Conservation (phyloP, 2,329 filamentous ascomycete genomes). For the Aureobasidium sp. region DNA sequence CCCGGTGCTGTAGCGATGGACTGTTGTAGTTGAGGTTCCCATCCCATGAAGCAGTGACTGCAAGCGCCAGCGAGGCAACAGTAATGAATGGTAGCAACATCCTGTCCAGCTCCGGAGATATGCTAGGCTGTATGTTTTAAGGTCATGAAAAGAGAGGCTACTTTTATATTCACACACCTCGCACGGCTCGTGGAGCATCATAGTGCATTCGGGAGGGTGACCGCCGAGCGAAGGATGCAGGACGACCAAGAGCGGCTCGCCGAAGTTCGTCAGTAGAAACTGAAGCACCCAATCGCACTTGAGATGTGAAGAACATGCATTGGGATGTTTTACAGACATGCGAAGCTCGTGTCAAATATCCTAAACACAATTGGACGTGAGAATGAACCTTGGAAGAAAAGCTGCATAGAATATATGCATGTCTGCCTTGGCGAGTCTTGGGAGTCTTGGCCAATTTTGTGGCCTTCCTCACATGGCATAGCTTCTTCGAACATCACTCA, state of each 20-base stretch:
- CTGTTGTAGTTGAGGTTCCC: conserved; percentile 5
- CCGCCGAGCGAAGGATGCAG: too few species aligned
- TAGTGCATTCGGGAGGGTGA: too few species aligned
- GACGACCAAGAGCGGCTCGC: not conserved
- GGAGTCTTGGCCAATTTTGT: too few species aligned
- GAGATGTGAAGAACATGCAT: not conserved
- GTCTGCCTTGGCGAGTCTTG: not conserved
- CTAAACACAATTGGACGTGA: not conserved
- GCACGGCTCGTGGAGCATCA: too few species aligned
- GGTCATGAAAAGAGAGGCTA: too few species aligned
- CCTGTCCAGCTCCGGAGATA: too few species aligned
- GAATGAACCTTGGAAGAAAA: not conserved
- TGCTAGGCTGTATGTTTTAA: too few species aligned
- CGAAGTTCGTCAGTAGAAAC: not conserved
- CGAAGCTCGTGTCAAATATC: not conserved
- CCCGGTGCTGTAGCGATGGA: conserved; percentile 1
- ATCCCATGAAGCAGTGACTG: not conserved
- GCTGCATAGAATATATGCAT: not conserved
- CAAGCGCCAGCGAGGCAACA: not conserved
- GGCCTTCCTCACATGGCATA: not conserved
- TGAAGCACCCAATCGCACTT: not conserved
- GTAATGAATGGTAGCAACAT: not conserved
- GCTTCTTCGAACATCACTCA: not conserved
- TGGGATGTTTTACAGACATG: not conserved
- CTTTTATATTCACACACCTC: too few species aligned